These are phyloP conservation scores for Lecanicillium sp. DNA, from an alignment of 2,329 filamentous ascomycete genomes.

Conservation along the genomic window DNA sequence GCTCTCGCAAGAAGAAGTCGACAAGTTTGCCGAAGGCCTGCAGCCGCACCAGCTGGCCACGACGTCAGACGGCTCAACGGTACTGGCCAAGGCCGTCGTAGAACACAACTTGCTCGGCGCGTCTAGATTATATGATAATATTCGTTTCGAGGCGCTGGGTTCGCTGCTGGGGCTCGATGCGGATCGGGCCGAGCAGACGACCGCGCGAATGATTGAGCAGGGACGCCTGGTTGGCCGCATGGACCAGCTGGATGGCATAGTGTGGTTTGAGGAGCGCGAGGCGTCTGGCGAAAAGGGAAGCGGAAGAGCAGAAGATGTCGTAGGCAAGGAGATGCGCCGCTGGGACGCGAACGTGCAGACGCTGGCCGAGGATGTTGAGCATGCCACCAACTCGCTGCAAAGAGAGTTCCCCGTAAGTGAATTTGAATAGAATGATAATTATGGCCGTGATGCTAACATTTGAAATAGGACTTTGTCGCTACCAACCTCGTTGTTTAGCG, in stretches of 20 bases:
- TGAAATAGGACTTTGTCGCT: slow-evolving; percentile 46
- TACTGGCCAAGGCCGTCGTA: slow-evolving; percentile 85
- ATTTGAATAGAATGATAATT: no score
- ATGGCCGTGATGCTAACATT: slow-evolving; percentile 4
- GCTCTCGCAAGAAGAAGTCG: slow-evolving; percentile 72
- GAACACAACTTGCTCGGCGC: slow-evolving; percentile 92
- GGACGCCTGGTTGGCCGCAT: slow-evolving; percentile 81
- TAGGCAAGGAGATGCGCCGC: slow-evolving; percentile 65
- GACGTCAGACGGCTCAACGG: slow-evolving; percentile 85
- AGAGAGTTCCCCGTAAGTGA: slow-evolving; percentile 64
- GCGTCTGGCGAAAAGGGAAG: slow-evolving; percentile 62
- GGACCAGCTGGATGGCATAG: slow-evolving; percentile 83
- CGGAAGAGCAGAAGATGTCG: slow-evolving; percentile 53
- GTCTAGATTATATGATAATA: slow-evolving; percentile 72
- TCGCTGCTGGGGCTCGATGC: slow-evolving; percentile 69
- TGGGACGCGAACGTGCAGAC: slow-evolving; percentile 89
- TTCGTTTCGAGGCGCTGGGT: slow-evolving; percentile 67
- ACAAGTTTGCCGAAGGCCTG: slow-evolving; percentile 73
- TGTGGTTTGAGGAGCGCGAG: slow-evolving; percentile 76
- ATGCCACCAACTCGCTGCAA: slow-evolving; percentile 73
- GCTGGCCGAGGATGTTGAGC: slow-evolving; percentile 83
- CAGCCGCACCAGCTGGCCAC: slow-evolving; percentile 83
- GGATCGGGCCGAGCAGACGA: slow-evolving; percentile 82
- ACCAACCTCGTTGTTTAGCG: slow-evolving; percentile 38
- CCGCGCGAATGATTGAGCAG: slow-evolving; percentile 93